Conservation (phyloP, 2,329 filamentous ascomycete genomes). For the Fusarium sterilihyphosum region DNA sequence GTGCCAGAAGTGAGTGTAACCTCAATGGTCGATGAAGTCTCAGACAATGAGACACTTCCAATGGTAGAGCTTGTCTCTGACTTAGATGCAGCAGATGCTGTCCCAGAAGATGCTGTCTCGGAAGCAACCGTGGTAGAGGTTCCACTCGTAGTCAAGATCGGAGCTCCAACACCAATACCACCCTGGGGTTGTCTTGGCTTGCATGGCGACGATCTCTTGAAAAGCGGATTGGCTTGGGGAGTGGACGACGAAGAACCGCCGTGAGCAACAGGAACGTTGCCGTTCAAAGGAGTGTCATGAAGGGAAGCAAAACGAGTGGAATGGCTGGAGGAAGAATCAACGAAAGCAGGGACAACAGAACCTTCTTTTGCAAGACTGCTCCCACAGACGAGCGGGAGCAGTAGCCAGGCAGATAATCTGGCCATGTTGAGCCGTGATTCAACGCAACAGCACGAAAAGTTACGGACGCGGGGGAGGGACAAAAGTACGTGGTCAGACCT, state of each 20-base stretch:
- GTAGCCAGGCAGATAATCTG: constrained; percentile 26
- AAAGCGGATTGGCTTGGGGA: background rate
- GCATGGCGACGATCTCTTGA: constrained; percentile 7
- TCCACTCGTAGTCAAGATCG: background rate
- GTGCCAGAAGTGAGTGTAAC: background rate
- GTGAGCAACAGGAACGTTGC: background rate
- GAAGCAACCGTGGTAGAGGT: background rate
- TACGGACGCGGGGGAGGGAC: background rate
- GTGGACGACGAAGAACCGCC: background rate
- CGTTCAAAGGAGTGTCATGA: constrained; percentile 23
- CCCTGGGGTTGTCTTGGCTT: background rate
- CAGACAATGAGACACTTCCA: background rate
- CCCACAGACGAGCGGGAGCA: constrained; percentile 22
- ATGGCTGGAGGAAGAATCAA: constrained; percentile 30
- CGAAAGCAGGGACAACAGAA: constrained; percentile 27
- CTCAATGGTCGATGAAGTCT: background rate
- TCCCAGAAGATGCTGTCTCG: background rate
- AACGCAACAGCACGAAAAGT: constrained; percentile 12
- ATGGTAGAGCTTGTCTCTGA: background rate
- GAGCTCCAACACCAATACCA: background rate
- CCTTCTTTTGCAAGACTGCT: constrained; percentile 34
- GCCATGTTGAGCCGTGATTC: constrained; percentile 27
- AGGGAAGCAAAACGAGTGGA: constrained; percentile 24
- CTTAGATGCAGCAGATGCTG: background rate
- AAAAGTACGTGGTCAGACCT: background rate